A percentile compares a stretch with the other conserved stretches of the same genome.
phyloP scores from a whole-genome alignment of 2,329 filamentous ascomycete species.

The Cercospora sp. region DNA sequence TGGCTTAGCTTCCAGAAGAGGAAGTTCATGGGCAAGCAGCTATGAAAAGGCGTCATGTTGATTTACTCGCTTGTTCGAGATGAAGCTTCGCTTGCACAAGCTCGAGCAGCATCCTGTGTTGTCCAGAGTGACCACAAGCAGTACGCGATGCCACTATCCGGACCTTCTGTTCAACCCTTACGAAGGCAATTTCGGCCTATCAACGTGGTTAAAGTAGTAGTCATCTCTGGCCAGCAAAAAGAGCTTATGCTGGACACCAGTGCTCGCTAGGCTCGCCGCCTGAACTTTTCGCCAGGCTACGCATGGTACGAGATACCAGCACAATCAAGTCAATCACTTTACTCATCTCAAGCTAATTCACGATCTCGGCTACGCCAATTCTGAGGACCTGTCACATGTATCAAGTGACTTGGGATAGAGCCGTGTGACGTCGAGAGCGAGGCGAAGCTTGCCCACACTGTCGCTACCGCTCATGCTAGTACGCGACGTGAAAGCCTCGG shows the following conservation, averaged over 20 bases:
- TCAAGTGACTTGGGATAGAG: not conserved
- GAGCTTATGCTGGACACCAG: not conserved
- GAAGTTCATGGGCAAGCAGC: conserved; percentile 95
- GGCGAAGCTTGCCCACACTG: not conserved
- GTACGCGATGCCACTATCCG: not conserved
- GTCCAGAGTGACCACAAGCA: not conserved
- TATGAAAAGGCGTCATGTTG: conserved; percentile 31
- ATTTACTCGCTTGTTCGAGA: not conserved
- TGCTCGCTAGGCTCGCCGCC: not conserved
- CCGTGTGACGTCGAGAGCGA: not conserved
- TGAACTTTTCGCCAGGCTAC: not conserved
- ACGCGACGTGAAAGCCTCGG: not conserved
- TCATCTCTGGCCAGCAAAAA: not conserved
- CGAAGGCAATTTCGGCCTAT: not conserved
- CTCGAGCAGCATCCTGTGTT: not conserved
- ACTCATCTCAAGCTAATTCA: not conserved
- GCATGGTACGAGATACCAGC: not conserved
- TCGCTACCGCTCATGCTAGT: not conserved
- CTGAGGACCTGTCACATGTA: not conserved
- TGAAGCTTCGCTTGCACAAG: not conserved
- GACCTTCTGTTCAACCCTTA: not conserved
- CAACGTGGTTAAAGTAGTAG: not conserved
- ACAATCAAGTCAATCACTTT: not conserved
- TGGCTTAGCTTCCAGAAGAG: conserved; percentile 99
- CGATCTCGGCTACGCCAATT: not conserved